Percentiles rank a stretch among this genome's conserved stretches.
Evolutionary conservation across 75 land plant genomes (phyloP).

Genomic region (Picea sitchensis): DNA sequence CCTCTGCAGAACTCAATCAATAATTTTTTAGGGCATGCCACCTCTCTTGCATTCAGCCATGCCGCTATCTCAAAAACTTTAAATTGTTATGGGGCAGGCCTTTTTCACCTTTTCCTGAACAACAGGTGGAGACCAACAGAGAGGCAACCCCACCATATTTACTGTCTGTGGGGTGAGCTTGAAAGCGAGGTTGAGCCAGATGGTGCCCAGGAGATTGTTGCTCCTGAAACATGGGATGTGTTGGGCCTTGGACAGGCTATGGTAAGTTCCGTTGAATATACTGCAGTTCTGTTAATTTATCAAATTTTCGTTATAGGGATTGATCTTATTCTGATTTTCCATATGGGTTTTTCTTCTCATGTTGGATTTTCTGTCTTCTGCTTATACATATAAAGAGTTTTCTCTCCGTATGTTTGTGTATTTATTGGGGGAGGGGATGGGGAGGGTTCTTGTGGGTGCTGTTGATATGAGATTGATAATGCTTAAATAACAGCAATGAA

Average conservation of each 20-base stretch:
- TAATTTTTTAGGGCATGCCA: neutral
- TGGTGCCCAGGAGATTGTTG: neutral
- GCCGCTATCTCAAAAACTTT: neutral
- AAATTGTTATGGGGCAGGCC: neutral
- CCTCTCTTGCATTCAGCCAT: neutral
- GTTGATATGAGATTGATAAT: neutral
- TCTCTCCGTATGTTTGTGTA: neutral
- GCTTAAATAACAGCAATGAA: no score
- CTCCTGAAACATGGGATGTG: constrained; percentile 80
- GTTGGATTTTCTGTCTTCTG: neutral
- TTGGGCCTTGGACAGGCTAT: constrained; percentile 92
- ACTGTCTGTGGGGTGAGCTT: neutral
- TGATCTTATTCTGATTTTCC: neutral
- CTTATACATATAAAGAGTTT: neutral
- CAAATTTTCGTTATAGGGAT: neutral
- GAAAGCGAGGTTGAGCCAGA: constrained; percentile 15
- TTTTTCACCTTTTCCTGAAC: neutral
- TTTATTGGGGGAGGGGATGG: no score
- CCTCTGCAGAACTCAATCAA: neutral
- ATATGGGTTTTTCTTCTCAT: neutral
- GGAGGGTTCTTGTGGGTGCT: neutral
- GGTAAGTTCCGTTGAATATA: no score
- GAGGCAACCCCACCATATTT: neutral
- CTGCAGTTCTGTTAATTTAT: neutral
- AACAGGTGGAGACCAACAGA: neutral